A percentile compares a stretch with the other conserved stretches of the same genome.
Conservation (phyloP, 1,284 basidiomycete species). For the Uromyces viciae-fabae region DNA sequence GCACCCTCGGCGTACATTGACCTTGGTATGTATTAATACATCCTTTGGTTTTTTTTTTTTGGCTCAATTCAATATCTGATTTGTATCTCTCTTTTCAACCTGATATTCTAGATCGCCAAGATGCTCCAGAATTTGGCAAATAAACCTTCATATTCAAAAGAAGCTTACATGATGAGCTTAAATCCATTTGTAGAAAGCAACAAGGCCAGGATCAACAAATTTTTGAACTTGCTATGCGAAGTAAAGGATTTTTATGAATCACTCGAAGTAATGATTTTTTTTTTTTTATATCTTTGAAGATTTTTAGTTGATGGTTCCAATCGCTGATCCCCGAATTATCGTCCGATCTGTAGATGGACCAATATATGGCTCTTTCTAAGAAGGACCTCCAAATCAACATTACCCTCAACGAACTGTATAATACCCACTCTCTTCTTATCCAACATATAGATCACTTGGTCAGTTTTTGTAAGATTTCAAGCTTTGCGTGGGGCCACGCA, state of each 20-base stretch:
- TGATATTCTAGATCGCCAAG: slow-evolving; percentile 76
- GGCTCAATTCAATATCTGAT: not conserved
- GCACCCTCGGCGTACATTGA: slow-evolving; percentile 90
- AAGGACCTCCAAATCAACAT: slow-evolving; percentile 97
- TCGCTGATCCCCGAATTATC: too few species aligned
- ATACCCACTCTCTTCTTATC: slow-evolving; percentile 87
- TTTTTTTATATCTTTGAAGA: not conserved
- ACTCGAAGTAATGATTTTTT: slow-evolving; percentile 67
- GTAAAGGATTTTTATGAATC: slow-evolving; percentile 99
- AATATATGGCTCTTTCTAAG: slow-evolving; percentile 99
- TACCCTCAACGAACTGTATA: slow-evolving; percentile 98
- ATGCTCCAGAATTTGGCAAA: slow-evolving; percentile 99
- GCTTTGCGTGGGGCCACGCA: slow-evolving; percentile 26
- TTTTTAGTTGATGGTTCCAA: not conserved
- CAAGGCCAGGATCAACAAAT: slow-evolving; percentile 93
- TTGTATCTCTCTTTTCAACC: not conserved
- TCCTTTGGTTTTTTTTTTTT: not conserved
- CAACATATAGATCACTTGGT: slow-evolving; percentile 94
- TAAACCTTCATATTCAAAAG: slow-evolving; percentile 96
- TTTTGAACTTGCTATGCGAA: slow-evolving; percentile 92
- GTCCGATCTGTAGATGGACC: slow-evolving; percentile 93
- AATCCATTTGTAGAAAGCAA: slow-evolving; percentile 99
- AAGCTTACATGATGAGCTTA: slow-evolving; percentile 95
- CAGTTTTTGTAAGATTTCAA: slow-evolving; percentile 42
- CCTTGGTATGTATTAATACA: slow-evolving; percentile 64